phyloP scores from a whole-genome alignment of 177 flowering plant genomes.

The Telopea speciosissima region DNA sequence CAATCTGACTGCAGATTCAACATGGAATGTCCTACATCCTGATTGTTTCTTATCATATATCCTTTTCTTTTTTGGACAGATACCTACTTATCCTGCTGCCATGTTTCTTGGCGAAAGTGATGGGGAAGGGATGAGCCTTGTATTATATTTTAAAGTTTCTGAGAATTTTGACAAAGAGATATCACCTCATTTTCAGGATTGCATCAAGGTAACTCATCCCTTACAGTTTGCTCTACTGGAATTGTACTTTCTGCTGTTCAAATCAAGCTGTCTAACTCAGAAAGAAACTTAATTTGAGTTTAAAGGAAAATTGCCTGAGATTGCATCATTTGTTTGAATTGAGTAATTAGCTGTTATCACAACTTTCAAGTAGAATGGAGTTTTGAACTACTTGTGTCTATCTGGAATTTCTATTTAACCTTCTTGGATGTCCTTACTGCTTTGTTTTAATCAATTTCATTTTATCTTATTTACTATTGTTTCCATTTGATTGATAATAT shows the following conservation, averaged over 20 bases:
- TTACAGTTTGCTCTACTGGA: neutral
- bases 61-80: conserved; percentile 33
- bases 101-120: conserved; percentile 87
- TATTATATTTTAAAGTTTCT: conserved; percentile 76
- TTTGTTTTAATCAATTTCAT: neutral
- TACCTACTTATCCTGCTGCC: conserved; percentile 89
- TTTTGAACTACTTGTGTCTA: neutral
- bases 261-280: neutral
- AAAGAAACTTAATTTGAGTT: neutral
- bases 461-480: neutral
- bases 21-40: neutral
- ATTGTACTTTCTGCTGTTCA: neutral
- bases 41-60: conserved; percentile 2
- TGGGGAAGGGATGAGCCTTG: conserved; percentile 98
- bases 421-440: neutral
- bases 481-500: neutral
- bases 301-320: neutral
- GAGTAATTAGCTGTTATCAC: neutral
- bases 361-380: neutral
- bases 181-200: conserved; percentile 62
- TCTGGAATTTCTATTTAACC: neutral
- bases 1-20: neutral
- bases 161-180: conserved; percentile 59
- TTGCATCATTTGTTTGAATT: neutral
- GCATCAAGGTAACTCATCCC: conserved; percentile 41